Base-by-base conservation (phyloP, 257 asterid genomes). In the Solanum tacnaense region DNA sequence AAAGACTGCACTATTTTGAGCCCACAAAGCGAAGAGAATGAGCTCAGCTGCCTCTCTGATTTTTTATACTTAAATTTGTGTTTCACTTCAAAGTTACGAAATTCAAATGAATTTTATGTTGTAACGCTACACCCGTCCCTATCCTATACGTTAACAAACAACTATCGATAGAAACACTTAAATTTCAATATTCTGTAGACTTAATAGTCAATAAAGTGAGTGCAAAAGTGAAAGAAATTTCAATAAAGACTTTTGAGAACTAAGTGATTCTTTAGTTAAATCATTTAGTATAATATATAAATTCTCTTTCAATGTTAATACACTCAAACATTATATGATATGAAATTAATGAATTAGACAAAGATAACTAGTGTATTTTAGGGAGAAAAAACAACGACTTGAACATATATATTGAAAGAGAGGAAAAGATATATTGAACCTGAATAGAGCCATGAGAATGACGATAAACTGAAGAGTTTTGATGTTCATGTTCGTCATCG, bases 401-500 rank as follows among this genome's bases (percentile, higher is more conserved):
- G 67, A 46, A 9, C 39, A 81, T 7, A 76, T 38, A 44, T 4
- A 39, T 38, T 39, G 65, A 44, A 79, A 79, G 67, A 73, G 25
- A 38, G 56, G 32, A 12, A 23, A 72, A 34, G 2, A 39, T 13
- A 41, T 25, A 79, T 27, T 8, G 18, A 44, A 92, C 99, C 95
- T 93, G 98, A 6, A 93, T 84, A 90, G 95, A 90, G 52, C 90
- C 84, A 4, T 11, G 3, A 0, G 96, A 88, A 34, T 96, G 90
- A 29, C 89, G 87, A 70, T 85, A 94, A 86, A 88, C 38, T n/a
- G 90, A 88, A 6, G 92, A 85, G 39, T 41, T 83, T 68, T 87
- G 84, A 35, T 90, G 95, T 34, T 87, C 86, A 35, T 91, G 95
- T 34, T 92, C 96, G 20, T 93, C 94, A 76, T 96, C 99, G 88